Base-by-base conservation (phyloP, 495 filamentous ascomycete species). In the Penicillium soppii region DNA sequence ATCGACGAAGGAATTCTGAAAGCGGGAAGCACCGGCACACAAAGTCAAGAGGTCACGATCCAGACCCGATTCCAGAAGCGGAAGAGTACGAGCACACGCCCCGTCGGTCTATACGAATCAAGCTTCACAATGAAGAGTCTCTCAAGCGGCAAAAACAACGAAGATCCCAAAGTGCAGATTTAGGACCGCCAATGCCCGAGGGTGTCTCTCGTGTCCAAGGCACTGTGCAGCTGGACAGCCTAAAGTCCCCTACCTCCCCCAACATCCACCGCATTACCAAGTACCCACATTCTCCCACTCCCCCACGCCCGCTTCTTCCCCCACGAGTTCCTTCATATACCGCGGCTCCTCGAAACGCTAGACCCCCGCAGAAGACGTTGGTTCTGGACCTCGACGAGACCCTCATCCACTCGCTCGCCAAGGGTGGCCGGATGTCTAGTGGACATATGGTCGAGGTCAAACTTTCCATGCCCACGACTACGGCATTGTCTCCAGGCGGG, bases 381-480 rank as follows among this genome's bases (percentile, higher is more conserved):
- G 92, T 98, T 57, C 78, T 98, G 22, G 94, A 98, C 65, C 82
- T 98, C 13, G 94, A 98, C 66, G 94, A 98, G 63, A 98, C 94
- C 0, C 74, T 98, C 44, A 97, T 98, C 61, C 94, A 98, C 73
- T 96, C 91, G 65, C 86, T 97, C 71, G 90, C 92, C 38, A 97
- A 96, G 67, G 94, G 94, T 22, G 92, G 92, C 29, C 83, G 91
- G 33, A 97, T 96, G 91, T 89, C 86, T 57, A 92, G 89, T 21
- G 94, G 94, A 19, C 95, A 98, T 70, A 97, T 97, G 94, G 92
- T 98, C 26, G 94, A 98, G 72, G 94, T 98, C 57, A 94, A 92
- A 61, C 80, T 97, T 41, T 83, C 86, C 58, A 74, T 81, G 45
- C 73, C 80, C 12, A 71, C 82, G 56, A 81, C 81, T 16, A 78